A percentile compares a stretch with the other conserved stretches of the same genome.
These are phyloP conservation scores for Backusella parvicylindrica DNA, from an alignment of 192 early-diverging fungal genomes.

Conservation along the genomic window DNA sequence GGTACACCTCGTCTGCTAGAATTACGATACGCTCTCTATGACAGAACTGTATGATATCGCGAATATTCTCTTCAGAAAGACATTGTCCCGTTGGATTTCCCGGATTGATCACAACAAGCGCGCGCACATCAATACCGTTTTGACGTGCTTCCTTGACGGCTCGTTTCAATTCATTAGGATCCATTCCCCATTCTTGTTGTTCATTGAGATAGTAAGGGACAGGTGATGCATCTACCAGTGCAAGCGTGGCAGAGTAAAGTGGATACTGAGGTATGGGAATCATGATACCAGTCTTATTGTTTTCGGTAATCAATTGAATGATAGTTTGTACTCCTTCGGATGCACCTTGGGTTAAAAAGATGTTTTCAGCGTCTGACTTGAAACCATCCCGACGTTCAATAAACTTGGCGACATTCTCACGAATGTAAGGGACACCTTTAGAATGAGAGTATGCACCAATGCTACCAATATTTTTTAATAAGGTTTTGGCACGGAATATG, in stretches of 20 bases:
- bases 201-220: slow-evolving; percentile 94
- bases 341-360: slow-evolving; percentile 90
- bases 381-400: slow-evolving; percentile 88
- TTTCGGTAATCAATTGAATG: slow-evolving; percentile 75
- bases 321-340: slow-evolving; percentile 91
- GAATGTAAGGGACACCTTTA: slow-evolving; percentile 79
- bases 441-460: slow-evolving; percentile 94
- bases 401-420: slow-evolving; percentile 83
- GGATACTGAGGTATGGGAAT: slow-evolving; percentile 99
- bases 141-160: slow-evolving; percentile 57
- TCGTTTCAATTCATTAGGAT: slow-evolving; percentile 57
- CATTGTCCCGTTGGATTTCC: slow-evolving; percentile 97
- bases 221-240: slow-evolving; percentile 77
- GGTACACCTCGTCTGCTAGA: slow-evolving; percentile 97
- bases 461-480: slow-evolving; percentile 67
- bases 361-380: slow-evolving; percentile 71
- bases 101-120: slow-evolving; percentile 95
- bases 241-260: slow-evolving; percentile 89
- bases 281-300: slow-evolving; percentile 88
- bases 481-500: slow-evolving; percentile 72
- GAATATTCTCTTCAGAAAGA: slow-evolving; percentile 73
- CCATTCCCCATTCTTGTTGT: slow-evolving; percentile 73
- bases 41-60: slow-evolving; percentile 85
- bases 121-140: slow-evolving; percentile 84
- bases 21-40: slow-evolving; percentile 74